These are phyloP conservation scores for Mycena belliarum DNA, from an alignment of 768 basidiomycete genomes.

Conservation along the genomic window DNA sequence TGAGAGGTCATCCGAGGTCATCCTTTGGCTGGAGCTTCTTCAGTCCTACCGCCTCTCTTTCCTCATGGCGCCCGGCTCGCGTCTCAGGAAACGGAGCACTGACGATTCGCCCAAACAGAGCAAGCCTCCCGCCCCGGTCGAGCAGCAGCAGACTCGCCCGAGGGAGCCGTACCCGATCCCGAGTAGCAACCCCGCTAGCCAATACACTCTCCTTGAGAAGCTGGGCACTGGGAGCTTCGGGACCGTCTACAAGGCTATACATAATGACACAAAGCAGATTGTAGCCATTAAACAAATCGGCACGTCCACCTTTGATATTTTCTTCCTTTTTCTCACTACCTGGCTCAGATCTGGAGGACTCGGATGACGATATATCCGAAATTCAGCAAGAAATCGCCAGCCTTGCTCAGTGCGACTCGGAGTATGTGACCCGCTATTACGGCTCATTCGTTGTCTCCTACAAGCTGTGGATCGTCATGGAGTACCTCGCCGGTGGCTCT, in stretches of 20 bases:
- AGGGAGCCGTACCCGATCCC: constrained; percentile 71
- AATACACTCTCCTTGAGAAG: constrained; percentile 92
- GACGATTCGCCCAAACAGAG: constrained; percentile 45
- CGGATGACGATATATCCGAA: constrained; percentile 97
- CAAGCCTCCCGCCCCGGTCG: constrained; percentile 53
- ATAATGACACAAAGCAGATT: constrained; percentile 90
- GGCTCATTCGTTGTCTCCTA: constrained; percentile 96
- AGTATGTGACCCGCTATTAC: constrained; percentile 95
- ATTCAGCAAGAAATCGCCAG: constrained; percentile 99
- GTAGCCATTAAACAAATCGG: constrained; percentile 99
- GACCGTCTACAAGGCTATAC: constrained; percentile 95
- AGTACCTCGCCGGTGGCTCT: constrained; percentile 97
- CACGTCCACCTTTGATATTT: constrained; percentile 37
- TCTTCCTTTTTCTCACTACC: constrained; percentile 11
- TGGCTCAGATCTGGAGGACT: constrained; percentile 86
- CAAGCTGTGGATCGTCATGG: constrained; percentile 99
- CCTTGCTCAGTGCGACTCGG: constrained; percentile 93
- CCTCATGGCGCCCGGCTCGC: constrained; percentile 50
- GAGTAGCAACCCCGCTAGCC: constrained; percentile 80
- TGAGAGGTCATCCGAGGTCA: constrained; percentile 30
- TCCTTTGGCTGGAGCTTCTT: constrained; percentile 23
- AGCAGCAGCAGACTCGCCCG: constrained; percentile 40
- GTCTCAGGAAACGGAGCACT: constrained; percentile 44
- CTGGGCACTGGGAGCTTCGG: constrained; percentile 98
- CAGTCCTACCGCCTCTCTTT: constrained; percentile 19